Percentiles rank a stretch among this genome's conserved stretches.
Conservation (phyloP, 805 yeast species). For the Barnettozyma sucrosica region DNA sequence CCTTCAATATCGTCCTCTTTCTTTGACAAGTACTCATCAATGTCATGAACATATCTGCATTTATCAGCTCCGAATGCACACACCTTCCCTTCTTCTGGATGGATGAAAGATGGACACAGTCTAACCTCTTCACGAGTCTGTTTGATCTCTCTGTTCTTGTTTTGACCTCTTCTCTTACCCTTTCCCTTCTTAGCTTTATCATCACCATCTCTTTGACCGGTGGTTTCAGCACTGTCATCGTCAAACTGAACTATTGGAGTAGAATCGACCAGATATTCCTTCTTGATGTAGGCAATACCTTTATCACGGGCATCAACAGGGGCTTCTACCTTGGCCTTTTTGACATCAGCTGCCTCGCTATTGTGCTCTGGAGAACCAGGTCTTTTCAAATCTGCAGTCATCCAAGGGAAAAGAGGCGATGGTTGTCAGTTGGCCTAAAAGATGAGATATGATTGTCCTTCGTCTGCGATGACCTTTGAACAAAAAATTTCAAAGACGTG, state of each 20-base stretch:
- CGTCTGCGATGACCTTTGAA: conserved; percentile 3
- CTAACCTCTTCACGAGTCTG: conserved; percentile 60
- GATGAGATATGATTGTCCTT: not conserved
- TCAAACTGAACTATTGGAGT: conserved; percentile 24
- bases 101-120: conserved; percentile 59
- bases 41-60: conserved; percentile 77
- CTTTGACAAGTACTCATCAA: conserved; percentile 51
- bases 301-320: not conserved
- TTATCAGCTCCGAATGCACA: conserved; percentile 64
- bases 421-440: too few species aligned
- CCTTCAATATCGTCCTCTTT: conserved; percentile 75
- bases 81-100: conserved; percentile 39
- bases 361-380: conserved; percentile 15
- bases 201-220: conserved; percentile 31
- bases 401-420: not conserved
- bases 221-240: conserved; percentile 44
- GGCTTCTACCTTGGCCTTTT: conserved; percentile 14
- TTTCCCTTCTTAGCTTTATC: conserved; percentile 35
- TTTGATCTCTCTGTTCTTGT: conserved; percentile 70
- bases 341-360: conserved; percentile 3
- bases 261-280: conserved; percentile 51
- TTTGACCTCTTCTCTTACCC: conserved; percentile 64
- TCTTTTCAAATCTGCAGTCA: conserved; percentile 15
- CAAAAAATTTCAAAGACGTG: not conserved
- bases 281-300: conserved; percentile 74